Evolutionary conservation across 257 asterid species (phyloP).

Genomic region (Fraxinus quadrangulata): DNA sequence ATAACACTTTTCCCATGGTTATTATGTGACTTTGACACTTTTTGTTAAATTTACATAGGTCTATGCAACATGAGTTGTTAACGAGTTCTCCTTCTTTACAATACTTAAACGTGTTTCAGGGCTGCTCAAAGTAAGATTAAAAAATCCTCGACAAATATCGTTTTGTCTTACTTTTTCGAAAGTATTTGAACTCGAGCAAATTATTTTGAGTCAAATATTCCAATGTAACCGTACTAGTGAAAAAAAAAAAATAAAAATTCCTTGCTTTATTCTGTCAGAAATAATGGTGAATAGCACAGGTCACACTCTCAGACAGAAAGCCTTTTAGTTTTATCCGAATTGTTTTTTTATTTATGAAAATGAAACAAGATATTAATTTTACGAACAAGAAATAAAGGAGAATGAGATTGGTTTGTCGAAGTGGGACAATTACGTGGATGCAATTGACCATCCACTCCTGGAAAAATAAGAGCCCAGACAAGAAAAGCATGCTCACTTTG

Average conservation of each 20-base stretch:
- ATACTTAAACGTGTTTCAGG: background rate
- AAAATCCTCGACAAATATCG: slow-evolving; percentile 19
- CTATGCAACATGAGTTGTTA: background rate
- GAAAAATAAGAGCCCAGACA: slow-evolving; percentile 10
- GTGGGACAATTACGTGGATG: slow-evolving; percentile 28
- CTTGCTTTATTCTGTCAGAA: background rate
- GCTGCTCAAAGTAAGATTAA: background rate
- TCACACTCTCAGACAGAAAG: slow-evolving; percentile 12
- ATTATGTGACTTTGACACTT: too few species aligned
- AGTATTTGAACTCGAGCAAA: background rate
- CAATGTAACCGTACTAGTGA: background rate
- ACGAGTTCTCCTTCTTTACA: background rate
- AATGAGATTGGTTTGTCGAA: slow-evolving; percentile 24
- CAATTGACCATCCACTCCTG: slow-evolving; percentile 28
- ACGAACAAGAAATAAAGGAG: background rate
- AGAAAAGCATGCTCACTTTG: slow-evolving; percentile 26
- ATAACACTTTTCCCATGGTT: too few species aligned
- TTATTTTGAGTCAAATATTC: background rate
- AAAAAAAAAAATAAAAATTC: background rate
- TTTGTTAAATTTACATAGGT: too few species aligned
- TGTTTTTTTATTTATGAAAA: background rate
- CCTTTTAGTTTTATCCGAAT: slow-evolving; percentile 1
- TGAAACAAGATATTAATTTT: background rate
- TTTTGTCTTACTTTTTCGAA: slow-evolving; percentile 20
- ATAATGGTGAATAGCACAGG: slow-evolving; percentile 2